phyloP scores from a whole-genome alignment of 2,329 filamentous ascomycete species.

The Diplocarpon mali region DNA sequence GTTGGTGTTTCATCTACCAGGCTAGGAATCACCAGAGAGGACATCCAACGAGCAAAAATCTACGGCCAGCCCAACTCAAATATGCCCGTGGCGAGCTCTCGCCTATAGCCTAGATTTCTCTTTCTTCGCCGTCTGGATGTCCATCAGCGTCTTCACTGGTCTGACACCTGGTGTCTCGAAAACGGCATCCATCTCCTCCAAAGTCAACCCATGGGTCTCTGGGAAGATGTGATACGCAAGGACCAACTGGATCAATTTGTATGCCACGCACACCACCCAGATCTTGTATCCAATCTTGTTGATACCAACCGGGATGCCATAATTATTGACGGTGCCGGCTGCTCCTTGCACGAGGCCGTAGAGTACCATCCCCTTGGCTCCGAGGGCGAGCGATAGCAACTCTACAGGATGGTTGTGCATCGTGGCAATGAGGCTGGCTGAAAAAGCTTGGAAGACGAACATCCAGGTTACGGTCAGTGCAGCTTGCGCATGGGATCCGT shows the following conservation, averaged over 20 bases:
- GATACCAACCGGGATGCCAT: slow-evolving; percentile 38
- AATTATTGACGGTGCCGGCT: slow-evolving; percentile 23
- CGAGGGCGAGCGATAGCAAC: slow-evolving; percentile 29
- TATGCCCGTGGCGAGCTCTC: neutral
- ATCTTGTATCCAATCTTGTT: slow-evolving; percentile 38
- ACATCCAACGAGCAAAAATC: neutral
- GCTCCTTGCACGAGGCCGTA: slow-evolving; percentile 23
- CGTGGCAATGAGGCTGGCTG: slow-evolving; percentile 33
- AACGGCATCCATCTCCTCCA: slow-evolving; percentile 61
- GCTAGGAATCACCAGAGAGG: neutral
- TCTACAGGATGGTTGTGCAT: slow-evolving; percentile 27
- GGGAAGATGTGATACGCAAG: slow-evolving; percentile 48
- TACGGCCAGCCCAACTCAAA: neutral
- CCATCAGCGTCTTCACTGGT: slow-evolving; percentile 34
- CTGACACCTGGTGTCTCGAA: slow-evolving; percentile 37
- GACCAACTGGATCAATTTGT: slow-evolving; percentile 35
- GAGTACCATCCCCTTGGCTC: slow-evolving; percentile 28
- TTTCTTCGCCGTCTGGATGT: slow-evolving; percentile 32
- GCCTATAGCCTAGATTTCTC: slow-evolving; percentile 16
- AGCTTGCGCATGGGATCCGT: slow-evolving; percentile 12
- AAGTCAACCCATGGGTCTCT: slow-evolving; percentile 60
- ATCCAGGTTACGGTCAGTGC: slow-evolving; percentile 36
- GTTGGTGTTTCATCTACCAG: too few species aligned
- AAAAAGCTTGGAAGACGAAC: slow-evolving; percentile 37
- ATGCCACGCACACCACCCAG: slow-evolving; percentile 39